Base-by-base conservation (phyloP, 345 rosid genomes). In the Hevea brasiliensis region DNA sequence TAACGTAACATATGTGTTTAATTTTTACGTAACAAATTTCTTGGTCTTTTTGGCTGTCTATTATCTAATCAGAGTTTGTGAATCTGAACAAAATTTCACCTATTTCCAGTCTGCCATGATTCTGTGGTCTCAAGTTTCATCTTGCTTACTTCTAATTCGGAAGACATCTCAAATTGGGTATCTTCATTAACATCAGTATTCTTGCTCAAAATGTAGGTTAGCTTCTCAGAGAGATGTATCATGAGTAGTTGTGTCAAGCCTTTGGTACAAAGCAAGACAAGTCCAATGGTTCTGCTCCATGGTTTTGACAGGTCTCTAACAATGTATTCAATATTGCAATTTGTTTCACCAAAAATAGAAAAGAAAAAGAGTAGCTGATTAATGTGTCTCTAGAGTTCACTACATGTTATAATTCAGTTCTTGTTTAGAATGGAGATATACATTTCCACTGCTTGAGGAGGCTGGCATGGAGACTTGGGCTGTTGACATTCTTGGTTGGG, bases 341-440 rank as follows among this genome's bases (percentile, higher is more conserved):
- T 60, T 32, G 21, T 21, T 51, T 72, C 50, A 8, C 47, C 35
- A 12, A 4, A 3, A 21, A 47, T 26, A 7, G 3, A 26, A 15
- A 27, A 17, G 24, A 13, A n/a, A 17, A 13, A 23, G 41, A 2
- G n/a, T 37, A 55, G 32, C 32, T 41, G 24, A 6, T 10, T 58
- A 20, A 66, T 57, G 37, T 75, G 70, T 41, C 54, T 29, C 29
- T 80, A 65, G 69, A 75, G 67, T 76, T 81, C 69, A 73, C 68
- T 66, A 37, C 71, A 68, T 82, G 67, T 77, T 77, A 78, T 81
- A 69, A 73, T 74, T 72, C 83, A 94, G 97, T 83, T 92, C 97
- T 61, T 94, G 97, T 84, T 86, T 95, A 82, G 99, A 95, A 87
- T 95, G 98, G 99, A 87, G 97, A 82, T 89, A 87, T 82, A 80